Evolutionary conservation across 176 grass and related monocot genomes (phyloP), one percentile per base, ranked within the genome.

Genomic region (Chloris gayana): DNA sequence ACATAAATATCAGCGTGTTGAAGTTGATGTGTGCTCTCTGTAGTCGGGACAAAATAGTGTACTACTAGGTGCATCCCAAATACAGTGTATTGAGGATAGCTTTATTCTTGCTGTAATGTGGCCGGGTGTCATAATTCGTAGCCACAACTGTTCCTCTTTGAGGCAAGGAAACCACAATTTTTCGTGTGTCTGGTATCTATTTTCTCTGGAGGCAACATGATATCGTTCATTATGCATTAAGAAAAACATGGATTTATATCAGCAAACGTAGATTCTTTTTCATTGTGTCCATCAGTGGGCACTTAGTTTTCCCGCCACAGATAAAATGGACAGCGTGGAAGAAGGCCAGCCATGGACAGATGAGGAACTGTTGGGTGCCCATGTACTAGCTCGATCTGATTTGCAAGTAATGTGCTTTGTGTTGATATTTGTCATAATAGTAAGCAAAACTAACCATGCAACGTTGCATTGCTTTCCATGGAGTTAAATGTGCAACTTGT

Each of bases 311-410:
- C 9, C 19, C 27, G 69, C 51, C 75, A 79, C 81, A 74, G 27
- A 61, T 73, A 80, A 65, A 88, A 33, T 44, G 44, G 53, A 33
- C 81, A 64, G 70, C 76, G 76, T 84, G 81, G 87, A 88, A 29
- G 64, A 75, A 45, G 70, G 14, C 21, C 38, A 69, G 26, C 66
- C 72, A 56, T 42, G 51, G 51, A 53, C 17, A 41, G 35, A 15
- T 0, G 44, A 45, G 14, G 51, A 56, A 17, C 61, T 64, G 19
- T 29, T 66, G 45, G 25, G 29, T 66, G 58, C 24, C 15, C 77
- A 54, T 68, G 30, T 25, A 76, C 65, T 62, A n/a, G n/a, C n/a
- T n/a, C n/a, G n/a, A n/a, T n/a, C n/a, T n/a, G n/a, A n/a, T n/a
- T n/a, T 67, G 24, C 19, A 12, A 34, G 15, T n/a, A 45, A 68